phyloP scores from a whole-genome alignment of 2,329 filamentous ascomycete species.

The Fusarium caatingaense region DNA sequence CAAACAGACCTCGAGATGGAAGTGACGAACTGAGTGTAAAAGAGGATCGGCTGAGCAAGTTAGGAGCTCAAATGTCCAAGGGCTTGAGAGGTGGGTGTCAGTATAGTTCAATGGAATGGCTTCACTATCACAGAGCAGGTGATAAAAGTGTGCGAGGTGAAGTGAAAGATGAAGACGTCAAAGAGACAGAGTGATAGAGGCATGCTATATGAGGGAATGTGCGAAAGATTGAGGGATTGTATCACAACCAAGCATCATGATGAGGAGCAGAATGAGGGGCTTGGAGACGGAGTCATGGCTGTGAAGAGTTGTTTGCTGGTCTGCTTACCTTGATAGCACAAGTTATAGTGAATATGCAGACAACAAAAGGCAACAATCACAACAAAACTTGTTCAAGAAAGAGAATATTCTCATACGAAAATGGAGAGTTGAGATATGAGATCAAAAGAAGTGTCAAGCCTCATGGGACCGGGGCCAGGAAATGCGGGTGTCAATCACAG shows the following conservation, averaged over 20 bases:
- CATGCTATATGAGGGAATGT: background rate
- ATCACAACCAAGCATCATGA: slow-evolving; percentile 7
- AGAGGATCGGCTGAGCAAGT: background rate
- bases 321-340: slow-evolving; percentile 31
- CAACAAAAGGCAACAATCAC: background rate
- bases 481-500: slow-evolving; percentile 11
- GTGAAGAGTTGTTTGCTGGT: slow-evolving; percentile 10
- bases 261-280: slow-evolving; percentile 34
- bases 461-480: slow-evolving; percentile 32
- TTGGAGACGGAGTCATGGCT: slow-evolving; percentile 33
- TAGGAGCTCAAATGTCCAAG: slow-evolving; percentile 3
- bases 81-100: slow-evolving; percentile 14
- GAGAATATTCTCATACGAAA: background rate
- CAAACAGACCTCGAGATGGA: slow-evolving; percentile 16
- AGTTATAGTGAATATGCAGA: background rate
- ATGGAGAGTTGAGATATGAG: slow-evolving; percentile 2
- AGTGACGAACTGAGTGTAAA: slow-evolving; percentile 16
- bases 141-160: background rate
- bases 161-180: background rate
- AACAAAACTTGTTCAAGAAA: background rate
- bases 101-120: background rate
- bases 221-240: background rate
- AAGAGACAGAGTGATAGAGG: background rate
- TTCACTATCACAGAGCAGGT: background rate
- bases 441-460: slow-evolving; percentile 13